Base-by-base conservation (phyloP, 1,139 yeast genomes). In the Pichia sp. region DNA sequence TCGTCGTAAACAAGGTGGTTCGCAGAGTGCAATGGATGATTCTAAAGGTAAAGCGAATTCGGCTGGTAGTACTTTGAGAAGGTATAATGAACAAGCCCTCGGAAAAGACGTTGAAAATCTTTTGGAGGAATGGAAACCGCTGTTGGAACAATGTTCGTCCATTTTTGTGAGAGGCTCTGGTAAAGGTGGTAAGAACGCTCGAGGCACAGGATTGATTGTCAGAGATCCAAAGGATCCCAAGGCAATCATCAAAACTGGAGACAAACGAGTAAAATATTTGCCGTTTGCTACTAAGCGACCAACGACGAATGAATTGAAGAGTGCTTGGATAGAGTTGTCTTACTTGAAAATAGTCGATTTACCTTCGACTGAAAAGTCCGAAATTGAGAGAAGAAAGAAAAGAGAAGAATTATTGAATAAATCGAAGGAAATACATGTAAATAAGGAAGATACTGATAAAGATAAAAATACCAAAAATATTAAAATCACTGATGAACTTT, bases 1-100 rank as follows among this genome's bases (percentile, higher is more conserved):
- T 1, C 81, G 99, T 67, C 76, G 96, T 53, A 94, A 92, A 58
- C 99, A 92, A 64, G 99, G 99, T 67, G 98, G 98, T 1, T 77
- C 97, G 0, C 99, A 92, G 63, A 78, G 92, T 51, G 90, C 97
- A 1, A 84, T 79, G 64, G 99, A 92, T 64, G 86, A 82, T 60
- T 83, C 95, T 1, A 77, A 84, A 53, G 97, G 98, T 3, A 90
- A 90, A 61, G 98, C 98, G 9, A 87, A 87, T 53, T 88, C 97
- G 16, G 98, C 97, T 0, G 99, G 99, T 48, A 84, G 97, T 3
- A 78, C 81, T 44, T 72, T 92, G 42, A 80, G 99, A 68, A 73
- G 98, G 51, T 80, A 87, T 55, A 90, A 90, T 58, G 98, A 94
- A 62, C 83, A 79, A 47, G 94, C 94, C 3, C 71, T 92, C 50